Percentiles rank a stretch among this genome's conserved stretches.
Evolutionary conservation across 2,329 filamentous ascomycete species (phyloP).

Genomic region (Scedosporium apiospermum): DNA sequence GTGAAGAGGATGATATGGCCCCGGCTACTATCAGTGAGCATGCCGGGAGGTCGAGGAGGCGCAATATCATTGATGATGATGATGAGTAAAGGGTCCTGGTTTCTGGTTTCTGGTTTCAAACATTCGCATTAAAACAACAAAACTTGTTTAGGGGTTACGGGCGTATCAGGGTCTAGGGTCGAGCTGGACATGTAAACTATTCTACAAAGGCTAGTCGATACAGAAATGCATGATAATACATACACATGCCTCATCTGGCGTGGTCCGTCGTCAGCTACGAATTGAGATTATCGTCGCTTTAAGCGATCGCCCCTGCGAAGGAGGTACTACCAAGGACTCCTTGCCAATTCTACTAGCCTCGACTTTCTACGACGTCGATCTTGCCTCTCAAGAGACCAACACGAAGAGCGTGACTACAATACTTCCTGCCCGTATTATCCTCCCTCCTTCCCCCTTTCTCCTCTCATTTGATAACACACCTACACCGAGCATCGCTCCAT

Average conservation of each 20-base stretch:
- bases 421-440: too few species aligned
- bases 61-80: conserved; percentile 50
- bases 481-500: too few species aligned
- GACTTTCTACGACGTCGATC: too few species aligned
- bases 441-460: too few species aligned
- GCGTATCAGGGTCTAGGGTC: neutral
- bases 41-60: conserved; percentile 37
- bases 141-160: neutral
- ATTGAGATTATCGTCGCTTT: too few species aligned
- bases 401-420: too few species aligned
- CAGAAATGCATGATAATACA: neutral
- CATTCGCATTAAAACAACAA: neutral
- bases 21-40: conserved; percentile 16
- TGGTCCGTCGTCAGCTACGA: too few species aligned
- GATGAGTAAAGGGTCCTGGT: conserved; percentile 30
- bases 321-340: too few species aligned
- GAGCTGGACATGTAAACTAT: neutral
- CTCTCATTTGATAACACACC: too few species aligned
- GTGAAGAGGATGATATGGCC: conserved; percentile 37
- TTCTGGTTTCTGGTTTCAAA: neutral
- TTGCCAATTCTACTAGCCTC: too few species aligned
- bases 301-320: too few species aligned
- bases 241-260: neutral
- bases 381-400: too few species aligned
- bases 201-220: neutral